Evolutionary conservation across 805 yeast species (phyloP).

Genomic region (Debaryomyces maramus): DNA sequence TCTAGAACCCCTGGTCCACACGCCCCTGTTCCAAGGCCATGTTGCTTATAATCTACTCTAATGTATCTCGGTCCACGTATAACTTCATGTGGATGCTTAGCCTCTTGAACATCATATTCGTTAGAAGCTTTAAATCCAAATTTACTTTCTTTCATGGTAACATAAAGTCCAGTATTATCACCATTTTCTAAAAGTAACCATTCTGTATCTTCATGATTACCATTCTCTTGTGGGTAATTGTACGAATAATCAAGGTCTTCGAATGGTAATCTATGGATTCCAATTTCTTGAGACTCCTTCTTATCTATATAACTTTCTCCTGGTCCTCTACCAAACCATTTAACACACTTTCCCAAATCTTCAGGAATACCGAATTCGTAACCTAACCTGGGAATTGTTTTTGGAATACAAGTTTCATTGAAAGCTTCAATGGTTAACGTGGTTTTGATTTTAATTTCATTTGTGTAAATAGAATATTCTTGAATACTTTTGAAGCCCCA

Average conservation of each 20-base stretch:
- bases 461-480: constrained; percentile 7
- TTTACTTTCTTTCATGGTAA: constrained; percentile 2
- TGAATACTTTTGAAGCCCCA: constrained; percentile 23
- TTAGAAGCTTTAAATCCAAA: constrained; percentile 18
- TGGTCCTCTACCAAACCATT: constrained; percentile 37
- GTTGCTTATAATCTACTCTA: constrained; percentile 18
- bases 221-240: constrained; percentile 38
- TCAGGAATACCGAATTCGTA: constrained; percentile 22
- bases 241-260: constrained; percentile 21
- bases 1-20: constrained; percentile 17
- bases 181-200: constrained; percentile 20
- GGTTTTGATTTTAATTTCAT: constrained; percentile 8
- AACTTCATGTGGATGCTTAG: constrained; percentile 17
- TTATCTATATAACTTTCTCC: constrained; percentile 36
- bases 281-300: constrained; percentile 24
- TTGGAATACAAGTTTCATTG: constrained; percentile 13
- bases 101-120: constrained; percentile 14
- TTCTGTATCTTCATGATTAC: constrained; percentile 31
- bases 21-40: constrained; percentile 19
- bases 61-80: constrained; percentile 11
- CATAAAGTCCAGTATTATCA: constrained; percentile 7
- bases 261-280: constrained; percentile 15
- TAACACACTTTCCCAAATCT: constrained; percentile 16
- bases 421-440: constrained; percentile 7
- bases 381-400: constrained; percentile 33